These are phyloP conservation scores for Trichophyton equinum DNA, from an alignment of 2,329 filamentous ascomycete genomes.

Conservation along the genomic window DNA sequence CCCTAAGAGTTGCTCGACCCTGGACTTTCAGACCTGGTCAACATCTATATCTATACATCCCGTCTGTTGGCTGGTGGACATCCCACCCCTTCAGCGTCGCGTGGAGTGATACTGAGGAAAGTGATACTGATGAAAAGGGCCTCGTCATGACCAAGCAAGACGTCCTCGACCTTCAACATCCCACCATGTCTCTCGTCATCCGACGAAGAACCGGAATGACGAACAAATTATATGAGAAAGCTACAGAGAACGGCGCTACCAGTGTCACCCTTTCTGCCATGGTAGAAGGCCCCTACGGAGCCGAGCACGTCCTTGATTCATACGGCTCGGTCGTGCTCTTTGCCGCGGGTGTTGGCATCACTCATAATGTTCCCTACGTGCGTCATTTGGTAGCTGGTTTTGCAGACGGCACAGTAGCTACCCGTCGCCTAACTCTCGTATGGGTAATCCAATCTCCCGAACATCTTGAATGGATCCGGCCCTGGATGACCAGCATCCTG, in stretches of 20 bases:
- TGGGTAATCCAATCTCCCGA: slow-evolving; percentile 90
- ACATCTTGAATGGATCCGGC: slow-evolving; percentile 82
- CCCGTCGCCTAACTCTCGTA: slow-evolving; percentile 67
- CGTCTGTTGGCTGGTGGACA: slow-evolving; percentile 54
- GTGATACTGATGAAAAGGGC: slow-evolving; percentile 30
- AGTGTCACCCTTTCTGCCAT: slow-evolving; percentile 56
- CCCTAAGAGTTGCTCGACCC: slow-evolving; percentile 54
- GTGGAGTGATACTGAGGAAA: slow-evolving; percentile 52
- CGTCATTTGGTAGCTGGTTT: slow-evolving; percentile 61
- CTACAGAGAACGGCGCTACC: slow-evolving; percentile 40
- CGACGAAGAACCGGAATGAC: slow-evolving; percentile 84
- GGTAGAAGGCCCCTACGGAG: slow-evolving; percentile 81
- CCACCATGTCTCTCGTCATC: slow-evolving; percentile 66
- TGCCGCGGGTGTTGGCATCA: slow-evolving; percentile 87
- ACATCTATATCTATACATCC: slow-evolving; percentile 63
- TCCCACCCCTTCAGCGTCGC: slow-evolving; percentile 69
- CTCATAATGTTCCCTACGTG: slow-evolving; percentile 83
- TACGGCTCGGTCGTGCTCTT: slow-evolving; percentile 88
- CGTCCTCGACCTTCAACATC: slow-evolving; percentile 38
- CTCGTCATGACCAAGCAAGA: slow-evolving; percentile 39
- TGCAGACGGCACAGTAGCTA: slow-evolving; percentile 60
- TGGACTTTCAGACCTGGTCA: slow-evolving; percentile 56
- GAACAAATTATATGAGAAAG: slow-evolving; percentile 62
- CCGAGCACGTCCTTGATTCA: slow-evolving; percentile 72
- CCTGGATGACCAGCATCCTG: slow-evolving; percentile 69